These are phyloP conservation scores for Globisporangium spiculum DNA, from an alignment of 352 stramenopile species.

Conservation along the genomic window DNA sequence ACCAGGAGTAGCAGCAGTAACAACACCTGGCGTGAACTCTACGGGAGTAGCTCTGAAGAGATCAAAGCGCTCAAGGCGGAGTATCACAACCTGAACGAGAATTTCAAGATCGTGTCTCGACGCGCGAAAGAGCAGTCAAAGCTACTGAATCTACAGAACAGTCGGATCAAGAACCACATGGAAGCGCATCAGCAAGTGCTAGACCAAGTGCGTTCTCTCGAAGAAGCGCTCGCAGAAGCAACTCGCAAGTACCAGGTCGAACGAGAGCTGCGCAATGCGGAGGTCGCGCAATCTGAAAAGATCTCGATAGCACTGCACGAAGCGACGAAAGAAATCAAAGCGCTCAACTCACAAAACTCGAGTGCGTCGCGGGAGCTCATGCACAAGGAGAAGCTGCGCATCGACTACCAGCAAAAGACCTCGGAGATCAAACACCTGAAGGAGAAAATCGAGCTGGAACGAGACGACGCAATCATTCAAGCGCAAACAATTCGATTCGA, in stretches of 20 bases:
- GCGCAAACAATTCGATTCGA: slow-evolving; percentile 40
- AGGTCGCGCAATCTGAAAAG: slow-evolving; percentile 54
- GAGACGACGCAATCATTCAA: slow-evolving; percentile 46
- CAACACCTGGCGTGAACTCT: slow-evolving; percentile 26
- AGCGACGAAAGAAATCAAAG: slow-evolving; percentile 46
- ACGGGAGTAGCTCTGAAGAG: slow-evolving; percentile 24
- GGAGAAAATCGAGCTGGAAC: slow-evolving; percentile 47
- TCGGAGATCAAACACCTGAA: slow-evolving; percentile 48
- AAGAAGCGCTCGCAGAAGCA: slow-evolving; percentile 36
- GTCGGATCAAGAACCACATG: slow-evolving; percentile 43
- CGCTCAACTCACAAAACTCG: slow-evolving; percentile 45
- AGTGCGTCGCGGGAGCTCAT: slow-evolving; percentile 43
- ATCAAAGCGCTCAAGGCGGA: slow-evolving; percentile 26
- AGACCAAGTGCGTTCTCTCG: slow-evolving; percentile 40
- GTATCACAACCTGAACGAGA: slow-evolving; percentile 40
- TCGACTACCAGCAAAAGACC: slow-evolving; percentile 53
- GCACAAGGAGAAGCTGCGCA: slow-evolving; percentile 50
- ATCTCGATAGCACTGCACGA: slow-evolving; percentile 50
- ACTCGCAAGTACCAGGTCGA: slow-evolving; percentile 48
- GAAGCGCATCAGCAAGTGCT: slow-evolving; percentile 64
- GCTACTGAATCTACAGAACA: slow-evolving; percentile 59
- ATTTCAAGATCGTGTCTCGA: slow-evolving; percentile 51
- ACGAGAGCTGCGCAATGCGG: slow-evolving; percentile 42
- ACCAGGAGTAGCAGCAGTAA: slow-evolving; percentile 9
- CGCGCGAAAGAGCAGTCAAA: slow-evolving; percentile 67